Percentiles rank a stretch among this genome's conserved stretches.
Evolutionary conservation across 176 grass and related monocot genomes (phyloP).

Genomic region (Tillandsia leiboldiana): DNA sequence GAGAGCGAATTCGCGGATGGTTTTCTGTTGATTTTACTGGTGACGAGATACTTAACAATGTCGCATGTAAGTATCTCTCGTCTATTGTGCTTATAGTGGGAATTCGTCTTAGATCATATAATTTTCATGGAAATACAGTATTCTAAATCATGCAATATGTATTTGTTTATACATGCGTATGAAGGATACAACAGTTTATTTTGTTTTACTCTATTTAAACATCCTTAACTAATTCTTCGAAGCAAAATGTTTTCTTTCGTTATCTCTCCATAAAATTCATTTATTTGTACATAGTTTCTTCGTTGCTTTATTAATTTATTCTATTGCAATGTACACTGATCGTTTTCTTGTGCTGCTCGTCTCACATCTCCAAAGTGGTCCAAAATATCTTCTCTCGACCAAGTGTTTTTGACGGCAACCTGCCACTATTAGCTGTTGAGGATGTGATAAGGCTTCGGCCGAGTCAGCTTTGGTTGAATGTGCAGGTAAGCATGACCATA

Average conservation of each 20-base stretch:
- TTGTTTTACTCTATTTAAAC: too few species aligned
- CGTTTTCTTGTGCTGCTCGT: constrained; percentile 14
- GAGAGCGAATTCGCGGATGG: constrained; percentile 45
- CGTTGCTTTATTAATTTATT: constrained; percentile 13
- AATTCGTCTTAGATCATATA: constrained; percentile 1
- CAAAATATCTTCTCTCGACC: constrained; percentile 87
- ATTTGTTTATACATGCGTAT: too few species aligned
- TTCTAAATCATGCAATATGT: not conserved
- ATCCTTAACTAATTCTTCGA: too few species aligned
- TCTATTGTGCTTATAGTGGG: constrained; percentile 5
- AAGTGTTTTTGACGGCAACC: constrained; percentile 63
- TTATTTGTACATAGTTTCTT: too few species aligned
- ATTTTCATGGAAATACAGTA: constrained; percentile 4
- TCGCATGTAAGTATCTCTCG: constrained; percentile 59
- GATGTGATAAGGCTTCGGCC: constrained; percentile 47
- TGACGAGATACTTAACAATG: constrained; percentile 50
- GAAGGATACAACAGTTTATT: too few species aligned
- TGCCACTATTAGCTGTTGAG: constrained; percentile 49
- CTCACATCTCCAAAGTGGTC: constrained; percentile 43
- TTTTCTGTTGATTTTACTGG: constrained; percentile 76
- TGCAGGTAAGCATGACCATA: constrained; percentile 48
- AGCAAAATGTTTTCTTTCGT: too few species aligned
- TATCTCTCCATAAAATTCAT: too few species aligned
- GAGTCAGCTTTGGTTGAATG: constrained; percentile 70
- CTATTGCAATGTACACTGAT: not conserved